Evolutionary conservation across 176 grass and related monocot genomes (phyloP).

Genomic region (Triticum timopheevii): DNA sequence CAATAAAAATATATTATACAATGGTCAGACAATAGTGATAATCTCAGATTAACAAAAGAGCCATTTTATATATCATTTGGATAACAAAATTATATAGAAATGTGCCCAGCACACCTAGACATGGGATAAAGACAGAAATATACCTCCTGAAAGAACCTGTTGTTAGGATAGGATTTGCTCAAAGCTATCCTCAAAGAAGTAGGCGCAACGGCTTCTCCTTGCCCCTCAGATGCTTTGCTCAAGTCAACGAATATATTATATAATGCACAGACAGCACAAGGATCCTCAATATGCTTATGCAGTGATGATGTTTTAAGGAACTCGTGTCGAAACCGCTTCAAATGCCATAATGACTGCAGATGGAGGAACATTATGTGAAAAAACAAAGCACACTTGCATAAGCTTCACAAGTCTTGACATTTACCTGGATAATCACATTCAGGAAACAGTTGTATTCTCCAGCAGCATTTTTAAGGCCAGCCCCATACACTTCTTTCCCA

Average conservation of each 20-base stretch:
- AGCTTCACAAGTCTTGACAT: conserved; percentile 6
- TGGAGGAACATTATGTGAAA: conserved; percentile 10
- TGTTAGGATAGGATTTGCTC: conserved; percentile 96
- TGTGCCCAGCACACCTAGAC: conserved; percentile 1
- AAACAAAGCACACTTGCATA: conserved; percentile 9
- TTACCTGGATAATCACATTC: conserved; percentile 99
- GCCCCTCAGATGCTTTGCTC: conserved; percentile 69
- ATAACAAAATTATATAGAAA: conserved; percentile 15
- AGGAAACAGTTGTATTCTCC: conserved; percentile 99
- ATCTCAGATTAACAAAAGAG: neutral
- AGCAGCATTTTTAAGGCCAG: conserved; percentile 93
- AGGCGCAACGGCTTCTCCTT: conserved; percentile 78
- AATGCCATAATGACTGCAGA: conserved; percentile 92
- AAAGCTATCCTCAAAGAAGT: conserved; percentile 89
- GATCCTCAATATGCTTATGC: conserved; percentile 85
- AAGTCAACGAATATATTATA: conserved; percentile 80
- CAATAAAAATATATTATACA: conserved; percentile 11
- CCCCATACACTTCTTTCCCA: conserved; percentile 57
- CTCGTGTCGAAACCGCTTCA: conserved; percentile 69
- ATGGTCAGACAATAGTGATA: conserved; percentile 12
- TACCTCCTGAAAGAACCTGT: conserved; percentile 99
- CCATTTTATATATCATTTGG: neutral
- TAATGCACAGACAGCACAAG: conserved; percentile 96
- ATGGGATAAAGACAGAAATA: conserved; percentile 20
- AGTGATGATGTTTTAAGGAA: conserved; percentile 76